phyloP scores from a whole-genome alignment of 345 rosid species.

The Camelina sativa region DNA sequence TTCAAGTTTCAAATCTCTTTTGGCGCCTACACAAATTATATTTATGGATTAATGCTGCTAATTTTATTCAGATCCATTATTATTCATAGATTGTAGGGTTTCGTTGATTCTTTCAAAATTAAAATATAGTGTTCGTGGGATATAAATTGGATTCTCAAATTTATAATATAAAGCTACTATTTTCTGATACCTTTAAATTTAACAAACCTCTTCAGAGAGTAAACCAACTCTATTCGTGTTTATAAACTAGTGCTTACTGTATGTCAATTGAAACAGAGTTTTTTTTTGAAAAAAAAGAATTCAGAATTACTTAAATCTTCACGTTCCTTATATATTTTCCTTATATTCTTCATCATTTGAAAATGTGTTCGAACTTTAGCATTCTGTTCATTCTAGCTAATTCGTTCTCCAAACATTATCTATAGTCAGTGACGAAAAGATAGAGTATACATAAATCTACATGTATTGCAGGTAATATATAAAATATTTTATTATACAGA shows the following conservation, averaged over 20 bases:
- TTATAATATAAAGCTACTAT: background rate
- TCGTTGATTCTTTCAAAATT: no score
- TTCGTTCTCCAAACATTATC: slow-evolving; percentile 18
- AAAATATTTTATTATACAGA: background rate
- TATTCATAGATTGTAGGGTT: background rate
- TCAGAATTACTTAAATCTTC: background rate
- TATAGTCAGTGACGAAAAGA: background rate
- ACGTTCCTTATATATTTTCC: background rate
- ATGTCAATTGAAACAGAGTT: background rate
- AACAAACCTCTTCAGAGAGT: background rate
- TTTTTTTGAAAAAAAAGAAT: background rate
- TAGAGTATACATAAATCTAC: background rate
- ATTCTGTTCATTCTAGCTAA: background rate
- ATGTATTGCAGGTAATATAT: background rate
- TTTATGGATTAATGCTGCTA: background rate
- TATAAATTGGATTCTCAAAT: background rate
- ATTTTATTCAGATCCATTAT: background rate
- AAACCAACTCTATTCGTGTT: background rate
- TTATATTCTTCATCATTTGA: background rate
- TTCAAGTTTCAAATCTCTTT: background rate
- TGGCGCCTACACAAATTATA: background rate
- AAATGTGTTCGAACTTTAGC: background rate
- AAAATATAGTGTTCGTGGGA: background rate
- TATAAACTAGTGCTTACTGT: background rate
- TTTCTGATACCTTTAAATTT: background rate